Evolutionary conservation across 164 flowering plant species (phyloP).

Genomic region (Magnolia kwangsiensis): DNA sequence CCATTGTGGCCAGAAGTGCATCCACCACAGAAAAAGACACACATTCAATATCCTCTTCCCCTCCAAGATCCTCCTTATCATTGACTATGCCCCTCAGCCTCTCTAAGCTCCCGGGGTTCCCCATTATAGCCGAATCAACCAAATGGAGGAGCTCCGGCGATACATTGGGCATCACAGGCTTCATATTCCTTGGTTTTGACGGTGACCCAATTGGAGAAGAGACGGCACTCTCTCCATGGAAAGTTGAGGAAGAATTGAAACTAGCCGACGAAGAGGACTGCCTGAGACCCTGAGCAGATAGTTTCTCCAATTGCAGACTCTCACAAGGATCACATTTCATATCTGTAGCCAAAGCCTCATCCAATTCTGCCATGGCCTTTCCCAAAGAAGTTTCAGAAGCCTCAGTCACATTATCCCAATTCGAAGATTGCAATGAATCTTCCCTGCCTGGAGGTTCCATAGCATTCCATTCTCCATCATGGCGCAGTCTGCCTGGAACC

Average conservation of each 20-base stretch:
- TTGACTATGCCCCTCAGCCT: slow-evolving; percentile 69
- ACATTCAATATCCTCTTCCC: slow-evolving; percentile 58
- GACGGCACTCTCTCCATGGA: slow-evolving; percentile 40
- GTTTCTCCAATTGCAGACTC: slow-evolving; percentile 35
- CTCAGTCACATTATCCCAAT: slow-evolving; percentile 36
- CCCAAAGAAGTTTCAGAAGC: slow-evolving; percentile 26
- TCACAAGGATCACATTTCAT: slow-evolving; percentile 27
- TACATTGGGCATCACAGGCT: slow-evolving; percentile 70
- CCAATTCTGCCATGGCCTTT: slow-evolving; percentile 25
- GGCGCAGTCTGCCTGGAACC: slow-evolving; percentile 74
- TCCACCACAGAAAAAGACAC: slow-evolving; percentile 73
- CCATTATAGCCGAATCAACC: slow-evolving; percentile 98
- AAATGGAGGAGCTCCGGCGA: slow-evolving; percentile 95
- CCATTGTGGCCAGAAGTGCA: slow-evolving; percentile 96
- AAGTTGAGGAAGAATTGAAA: slow-evolving; percentile 43
- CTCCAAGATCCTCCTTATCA: slow-evolving; percentile 67
- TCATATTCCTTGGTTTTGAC: slow-evolving; percentile 40
- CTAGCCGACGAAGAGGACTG: slow-evolving; percentile 50
- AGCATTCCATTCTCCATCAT: slow-evolving; percentile 50
- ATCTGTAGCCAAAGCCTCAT: slow-evolving; percentile 32
- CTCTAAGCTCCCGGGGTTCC: slow-evolving; percentile 83
- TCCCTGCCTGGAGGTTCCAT: slow-evolving; percentile 18
- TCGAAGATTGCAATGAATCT: slow-evolving; percentile 27
- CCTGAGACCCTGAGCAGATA: slow-evolving; percentile 19
- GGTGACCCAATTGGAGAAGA: slow-evolving; percentile 66